Conservation (phyloP, 2,329 filamentous ascomycete genomes). For the Ophiocordyceps camponoti-leonardi region DNA sequence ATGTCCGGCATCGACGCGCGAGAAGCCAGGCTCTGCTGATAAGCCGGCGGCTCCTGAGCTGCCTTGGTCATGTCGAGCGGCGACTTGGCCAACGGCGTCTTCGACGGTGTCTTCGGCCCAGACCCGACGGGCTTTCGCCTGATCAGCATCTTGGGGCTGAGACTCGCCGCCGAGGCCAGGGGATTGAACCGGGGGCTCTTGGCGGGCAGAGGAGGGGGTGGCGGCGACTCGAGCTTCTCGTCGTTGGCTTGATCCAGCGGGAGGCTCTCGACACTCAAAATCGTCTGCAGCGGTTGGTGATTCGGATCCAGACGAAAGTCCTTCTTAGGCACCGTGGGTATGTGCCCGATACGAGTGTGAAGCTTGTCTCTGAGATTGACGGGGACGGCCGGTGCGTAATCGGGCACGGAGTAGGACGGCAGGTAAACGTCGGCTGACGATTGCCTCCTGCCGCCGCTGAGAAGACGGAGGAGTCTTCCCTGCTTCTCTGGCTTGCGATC, state of each 20-base stretch:
- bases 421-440: slow-evolving; percentile 1
- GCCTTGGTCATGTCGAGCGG: background rate
- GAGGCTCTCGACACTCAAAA: slow-evolving; percentile 30
- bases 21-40: background rate
- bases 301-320: slow-evolving; percentile 22
- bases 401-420: slow-evolving; percentile 3
- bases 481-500: background rate
- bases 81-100: background rate
- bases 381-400: slow-evolving; percentile 17
- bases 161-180: background rate
- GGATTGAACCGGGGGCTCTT: background rate
- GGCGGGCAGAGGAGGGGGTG: background rate
- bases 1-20: slow-evolving; percentile 11
- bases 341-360: slow-evolving; percentile 15
- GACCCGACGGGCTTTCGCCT: slow-evolving; percentile 1
- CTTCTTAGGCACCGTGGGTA: slow-evolving; percentile 17
- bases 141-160: slow-evolving; percentile 2
- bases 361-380: slow-evolving; percentile 17
- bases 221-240: background rate
- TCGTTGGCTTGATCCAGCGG: background rate
- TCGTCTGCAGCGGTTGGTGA: slow-evolving; percentile 30
- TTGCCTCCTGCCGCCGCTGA: slow-evolving; percentile 1
- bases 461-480: slow-evolving; percentile 1
- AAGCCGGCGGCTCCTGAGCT: background rate
- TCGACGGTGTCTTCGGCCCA: background rate